Evolutionary conservation across 2,329 filamentous ascomycete species (phyloP), one percentile per base, ranked within the genome.

Genomic region (Fusarium sp.): DNA sequence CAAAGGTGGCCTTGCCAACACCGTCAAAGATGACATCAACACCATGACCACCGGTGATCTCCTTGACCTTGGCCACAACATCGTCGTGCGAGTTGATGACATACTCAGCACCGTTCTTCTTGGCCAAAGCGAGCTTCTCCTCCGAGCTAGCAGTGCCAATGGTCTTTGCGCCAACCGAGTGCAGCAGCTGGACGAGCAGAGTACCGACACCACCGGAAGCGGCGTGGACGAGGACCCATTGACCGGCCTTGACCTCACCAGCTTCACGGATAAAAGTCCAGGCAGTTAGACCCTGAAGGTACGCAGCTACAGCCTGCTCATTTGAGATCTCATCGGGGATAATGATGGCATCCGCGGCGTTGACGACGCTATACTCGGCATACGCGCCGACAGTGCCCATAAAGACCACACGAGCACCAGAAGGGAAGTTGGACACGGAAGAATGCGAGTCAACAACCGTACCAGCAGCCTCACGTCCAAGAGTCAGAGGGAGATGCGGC

Each of bases 221-320:
- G 0, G 95, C 95, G 77, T 97, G 94, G 17, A 98, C 90, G 3
- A 98, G 89, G 0, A 95, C 88, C 91, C 93, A 97, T 76, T 97
- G 94, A 1, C 92, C 94, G 74, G 90, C 87, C 80, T 94, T 86
- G 8, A 96, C 94, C 68, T 93, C 90, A 12, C 91, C 92, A 5
- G 93, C 90, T 81, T 97, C 95, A 66, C 92, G 90, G 68, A 95
- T 90, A 33, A 98, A 87, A 0, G 94, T 94, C 76, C 97, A 86
- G 0, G 95, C 94, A 2, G 95, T 98, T 40, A 98, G 85, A 2
- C 94, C 95, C 81, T 97, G 95, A 11, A 97, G 85, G n/a, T 94
- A 84, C 0, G 89, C 86, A 0, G 94, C 94, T 38, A 92, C 91
- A 9, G 91, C 93, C 7, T 89, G 84, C 56, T 93, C 89, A 1